Conservation (phyloP, 129 eudicot genomes). For the Flaveria ramosissima region DNA sequence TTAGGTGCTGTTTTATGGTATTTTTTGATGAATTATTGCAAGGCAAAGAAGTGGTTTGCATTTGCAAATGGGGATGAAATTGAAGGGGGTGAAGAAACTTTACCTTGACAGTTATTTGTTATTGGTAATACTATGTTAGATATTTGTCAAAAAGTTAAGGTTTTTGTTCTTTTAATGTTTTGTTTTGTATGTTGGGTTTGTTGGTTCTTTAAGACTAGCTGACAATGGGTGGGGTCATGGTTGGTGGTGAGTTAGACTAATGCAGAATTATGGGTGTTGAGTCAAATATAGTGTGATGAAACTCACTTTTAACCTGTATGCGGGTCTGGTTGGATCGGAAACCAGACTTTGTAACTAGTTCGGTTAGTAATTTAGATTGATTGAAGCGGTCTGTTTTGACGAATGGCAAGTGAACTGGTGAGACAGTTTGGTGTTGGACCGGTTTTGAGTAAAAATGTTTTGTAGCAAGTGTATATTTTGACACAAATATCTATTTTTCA, state of each 20-base stretch:
- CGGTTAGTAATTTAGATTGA: no score
- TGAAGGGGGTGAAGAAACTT: constrained; percentile 18
- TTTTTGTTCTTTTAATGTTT: neutral
- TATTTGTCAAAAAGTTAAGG: neutral
- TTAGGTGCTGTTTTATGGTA: constrained; percentile 51
- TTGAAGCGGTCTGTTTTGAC: no score
- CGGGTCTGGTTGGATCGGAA: no score
- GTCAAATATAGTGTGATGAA: no score
- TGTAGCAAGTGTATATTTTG: no score
- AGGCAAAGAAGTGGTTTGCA: constrained; percentile 38
- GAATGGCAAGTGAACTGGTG: no score
- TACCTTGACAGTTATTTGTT: constrained; percentile 1
- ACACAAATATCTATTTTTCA: no score
- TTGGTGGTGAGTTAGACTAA: constrained; percentile 17
- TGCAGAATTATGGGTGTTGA: neutral
- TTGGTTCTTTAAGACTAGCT: neutral
- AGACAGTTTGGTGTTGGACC: no score
- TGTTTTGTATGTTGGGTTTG: neutral
- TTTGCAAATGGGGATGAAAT: constrained; percentile 33
- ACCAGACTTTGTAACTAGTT: no score
- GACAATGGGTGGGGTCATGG: constrained; percentile 16
- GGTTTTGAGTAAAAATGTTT: no score
- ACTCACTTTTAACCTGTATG: no score
- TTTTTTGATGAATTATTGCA: constrained; percentile 46
- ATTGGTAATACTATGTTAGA: neutral